Evolutionary conservation across 495 filamentous ascomycete species (phyloP), one percentile per base, ranked within the genome.

Genomic region (Xylaria bambusicola): DNA sequence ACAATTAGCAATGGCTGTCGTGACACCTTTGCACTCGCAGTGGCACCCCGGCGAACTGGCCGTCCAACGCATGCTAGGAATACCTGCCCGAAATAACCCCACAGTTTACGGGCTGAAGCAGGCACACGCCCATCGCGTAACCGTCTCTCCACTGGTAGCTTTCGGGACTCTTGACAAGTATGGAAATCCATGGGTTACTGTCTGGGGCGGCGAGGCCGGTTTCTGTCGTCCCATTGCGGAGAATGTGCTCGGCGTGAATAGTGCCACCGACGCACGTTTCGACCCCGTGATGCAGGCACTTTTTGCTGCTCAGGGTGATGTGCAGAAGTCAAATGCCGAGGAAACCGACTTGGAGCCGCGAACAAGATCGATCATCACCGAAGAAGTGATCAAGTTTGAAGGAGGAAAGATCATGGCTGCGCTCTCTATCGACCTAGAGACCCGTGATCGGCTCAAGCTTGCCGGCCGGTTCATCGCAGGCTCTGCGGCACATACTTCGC

Each of bases 121-220:
- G 7, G 70, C 79, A 23, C 83, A 83, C 9, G 80, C 70, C 8
- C 75, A 77, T 50, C 70, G 87, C 46, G 75, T 90, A 8, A 72
- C 76, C 36, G 64, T 61, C 4, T 85, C 84, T 3, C 86, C 88
- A 0, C 75, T 92, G 42, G 68, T 92, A 4, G 89, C 88, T 2
- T 67, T 92, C n/a, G 90, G 88, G 0, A 77, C 88, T 0, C 60
- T 91, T 2, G 90, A 92, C 64, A 63, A 67, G 3, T 51, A 85
- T 35, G 82, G 81, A 6, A 73, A 82, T 27, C 89, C 88, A 17
- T 93, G 89, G 90, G 88, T 86, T 33, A 86, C 86, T 0, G 45
- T 93, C 6, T 88, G 86, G 83, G 89, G 87, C 48, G 89, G 90
- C 33, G 82, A 89, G 66, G 61, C 74, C 5, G 88, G 87, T 9